Conservation (phyloP, 2,329 filamentous ascomycete genomes). For the Aspergillus cejpii region DNA sequence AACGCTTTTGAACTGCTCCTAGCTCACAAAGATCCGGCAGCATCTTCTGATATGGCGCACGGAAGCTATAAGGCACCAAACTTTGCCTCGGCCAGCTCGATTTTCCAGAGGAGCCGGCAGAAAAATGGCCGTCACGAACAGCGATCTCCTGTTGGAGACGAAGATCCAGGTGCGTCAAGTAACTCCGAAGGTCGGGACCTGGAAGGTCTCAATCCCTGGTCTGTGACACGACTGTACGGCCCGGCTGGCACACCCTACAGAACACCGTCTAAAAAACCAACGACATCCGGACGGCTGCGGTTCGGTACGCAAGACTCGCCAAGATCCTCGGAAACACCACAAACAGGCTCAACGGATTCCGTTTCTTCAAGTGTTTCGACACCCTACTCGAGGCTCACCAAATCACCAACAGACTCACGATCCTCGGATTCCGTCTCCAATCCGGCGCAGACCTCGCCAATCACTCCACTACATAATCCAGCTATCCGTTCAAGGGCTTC, state of each 20-base stretch:
- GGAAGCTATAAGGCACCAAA: neutral
- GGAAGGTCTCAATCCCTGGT: constrained; percentile 32
- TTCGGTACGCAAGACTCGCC: neutral
- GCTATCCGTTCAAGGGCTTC: constrained; percentile 5
- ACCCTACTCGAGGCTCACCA: constrained; percentile 5
- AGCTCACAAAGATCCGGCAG: constrained; percentile 12
- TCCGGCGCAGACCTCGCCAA: constrained; percentile 7
- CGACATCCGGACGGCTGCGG: neutral
- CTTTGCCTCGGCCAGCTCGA: neutral
- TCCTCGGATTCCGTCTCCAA: neutral
- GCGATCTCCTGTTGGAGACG: neutral
- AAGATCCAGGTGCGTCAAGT: neutral
- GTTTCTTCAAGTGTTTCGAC: constrained; percentile 17
- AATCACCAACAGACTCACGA: constrained; percentile 9
- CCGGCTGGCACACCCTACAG: constrained; percentile 7
- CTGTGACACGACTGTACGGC: constrained; percentile 30
- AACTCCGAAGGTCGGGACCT: constrained; percentile 4
- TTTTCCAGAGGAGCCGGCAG: neutral
- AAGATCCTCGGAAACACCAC: neutral
- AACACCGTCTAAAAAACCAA: neutral
- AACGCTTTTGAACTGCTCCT: constrained; percentile 20
- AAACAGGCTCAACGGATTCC: neutral
- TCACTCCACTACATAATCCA: neutral
- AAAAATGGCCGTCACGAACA: neutral
- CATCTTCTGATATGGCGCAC: neutral